Evolutionary conservation across 2,329 filamentous ascomycete species (phyloP).

Genomic region (Macrophomina pseudophaseolina): DNA sequence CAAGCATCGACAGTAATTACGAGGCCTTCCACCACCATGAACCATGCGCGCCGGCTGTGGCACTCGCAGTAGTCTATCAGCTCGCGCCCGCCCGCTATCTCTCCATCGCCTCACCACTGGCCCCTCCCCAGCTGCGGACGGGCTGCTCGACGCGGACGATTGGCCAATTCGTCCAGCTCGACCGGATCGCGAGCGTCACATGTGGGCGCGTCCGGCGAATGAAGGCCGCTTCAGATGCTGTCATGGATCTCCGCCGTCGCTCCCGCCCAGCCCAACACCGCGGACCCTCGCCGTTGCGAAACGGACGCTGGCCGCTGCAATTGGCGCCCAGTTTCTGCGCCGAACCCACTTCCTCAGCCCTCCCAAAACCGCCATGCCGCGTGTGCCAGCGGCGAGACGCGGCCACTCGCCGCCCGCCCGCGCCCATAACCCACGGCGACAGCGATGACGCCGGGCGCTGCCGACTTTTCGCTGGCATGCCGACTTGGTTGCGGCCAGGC

Average conservation of each 20-base stretch:
- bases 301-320: slow-evolving; percentile 12
- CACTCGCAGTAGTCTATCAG: slow-evolving; percentile 21
- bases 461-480: neutral
- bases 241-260: slow-evolving; percentile 6
- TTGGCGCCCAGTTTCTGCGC: slow-evolving; percentile 7
- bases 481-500: neutral
- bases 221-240: neutral
- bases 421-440: neutral
- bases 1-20: slow-evolving; percentile 19
- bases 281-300: slow-evolving; percentile 13
- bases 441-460: slow-evolving; percentile 12
- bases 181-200: neutral
- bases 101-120: slow-evolving; percentile 8
- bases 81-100: slow-evolving; percentile 7
- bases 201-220: slow-evolving; percentile 6
- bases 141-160: slow-evolving; percentile 4
- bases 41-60: slow-evolving; percentile 18
- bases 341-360: neutral
- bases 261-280: slow-evolving; percentile 5
- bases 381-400: slow-evolving; percentile 11
- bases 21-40: slow-evolving; percentile 18
- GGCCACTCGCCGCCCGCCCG: neutral
- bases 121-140: slow-evolving; percentile 2
- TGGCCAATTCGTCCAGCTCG: slow-evolving; percentile 12
- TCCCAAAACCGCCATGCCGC: slow-evolving; percentile 9